Evolutionary conservation across 139 green algal species (phyloP), one percentile per base, ranked within the genome.

Genomic region (Coelastrella sp.): DNA sequence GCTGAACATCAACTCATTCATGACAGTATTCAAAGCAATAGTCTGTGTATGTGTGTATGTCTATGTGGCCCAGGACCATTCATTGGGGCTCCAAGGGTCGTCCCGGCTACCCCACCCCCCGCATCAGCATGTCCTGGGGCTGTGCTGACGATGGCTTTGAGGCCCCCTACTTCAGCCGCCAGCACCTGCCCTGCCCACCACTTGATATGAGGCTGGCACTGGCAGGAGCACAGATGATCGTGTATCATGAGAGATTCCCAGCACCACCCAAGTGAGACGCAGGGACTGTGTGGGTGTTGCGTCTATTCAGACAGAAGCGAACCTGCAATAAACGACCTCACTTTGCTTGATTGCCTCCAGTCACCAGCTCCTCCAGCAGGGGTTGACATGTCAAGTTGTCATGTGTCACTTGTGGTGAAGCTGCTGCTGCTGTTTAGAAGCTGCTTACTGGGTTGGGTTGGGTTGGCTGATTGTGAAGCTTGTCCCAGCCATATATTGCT

Each of bases 191-290:
- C 7, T 91, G 91, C 25, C 94, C 94, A 12, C 80, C 87, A 20
- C 82, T 94, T 82, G 75, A 14, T 7, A 75, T 95, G 84, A 80
- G 94, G 22, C 89, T 93, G 15, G 93, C 91, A 14, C 91, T 95
- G 68, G 91, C 79, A 8, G 89, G 80, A 12, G 91, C 85, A 0
- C 94, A 96, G 85, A 95, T 95, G 94, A 92, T 96, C 17, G 27
- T 76, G 3, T 96, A 96, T 87, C 93, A 96, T 85, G 93, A 96
- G 88, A 90, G 94, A 49, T 96, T 95, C 92, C 24, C 27, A 19
- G 87, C 79, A 27, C 66, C 87, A 60, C 61, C 87, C 22, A 87
- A 86, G 87, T 91, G 20, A 79, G 87, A 68, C 35, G 1, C 5
- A 17, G 63, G 63, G 63, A 70, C 61, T 68, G 61, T 10, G n/a